phyloP scores from a whole-genome alignment of 2,329 filamentous ascomycete genomes.

The Cadophora sp. region DNA sequence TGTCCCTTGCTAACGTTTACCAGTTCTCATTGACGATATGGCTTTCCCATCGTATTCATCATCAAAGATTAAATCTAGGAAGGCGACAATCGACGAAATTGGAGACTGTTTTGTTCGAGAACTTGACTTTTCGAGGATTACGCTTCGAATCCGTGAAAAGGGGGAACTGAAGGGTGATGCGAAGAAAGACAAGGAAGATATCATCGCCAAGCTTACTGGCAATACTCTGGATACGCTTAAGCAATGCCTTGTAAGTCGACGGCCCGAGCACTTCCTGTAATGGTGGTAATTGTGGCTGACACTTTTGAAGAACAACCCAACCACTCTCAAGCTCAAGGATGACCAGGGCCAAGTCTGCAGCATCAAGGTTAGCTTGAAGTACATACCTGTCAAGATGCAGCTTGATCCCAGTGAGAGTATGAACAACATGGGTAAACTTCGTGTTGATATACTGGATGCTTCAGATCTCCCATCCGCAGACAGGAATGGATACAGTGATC shows the following conservation, averaged over 20 bases:
- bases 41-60: constrained; percentile 89
- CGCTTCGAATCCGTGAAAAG: constrained; percentile 84
- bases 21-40: constrained; percentile 90
- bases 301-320: constrained; percentile 80
- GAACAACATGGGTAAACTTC: constrained; percentile 96
- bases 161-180: constrained; percentile 74
- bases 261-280: neutral
- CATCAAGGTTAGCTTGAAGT: constrained; percentile 91
- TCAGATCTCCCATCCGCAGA: constrained; percentile 90
- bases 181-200: constrained; percentile 70
- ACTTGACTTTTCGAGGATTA: constrained; percentile 94
- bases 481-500: constrained; percentile 95
- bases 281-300: constrained; percentile 25
- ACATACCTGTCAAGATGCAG: constrained; percentile 91
- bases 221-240: constrained; percentile 88
- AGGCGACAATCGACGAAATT: constrained; percentile 84
- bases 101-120: constrained; percentile 96
- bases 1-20: neutral
- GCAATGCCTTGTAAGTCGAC: constrained; percentile 74
- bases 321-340: constrained; percentile 78
- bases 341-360: constrained; percentile 78
- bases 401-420: constrained; percentile 96
- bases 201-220: constrained; percentile 82
- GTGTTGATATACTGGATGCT: constrained; percentile 91
- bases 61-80: constrained; percentile 72